These are phyloP conservation scores for Coniochaeta ligniaria DNA, from an alignment of 2,329 filamentous ascomycete genomes.

Conservation along the genomic window DNA sequence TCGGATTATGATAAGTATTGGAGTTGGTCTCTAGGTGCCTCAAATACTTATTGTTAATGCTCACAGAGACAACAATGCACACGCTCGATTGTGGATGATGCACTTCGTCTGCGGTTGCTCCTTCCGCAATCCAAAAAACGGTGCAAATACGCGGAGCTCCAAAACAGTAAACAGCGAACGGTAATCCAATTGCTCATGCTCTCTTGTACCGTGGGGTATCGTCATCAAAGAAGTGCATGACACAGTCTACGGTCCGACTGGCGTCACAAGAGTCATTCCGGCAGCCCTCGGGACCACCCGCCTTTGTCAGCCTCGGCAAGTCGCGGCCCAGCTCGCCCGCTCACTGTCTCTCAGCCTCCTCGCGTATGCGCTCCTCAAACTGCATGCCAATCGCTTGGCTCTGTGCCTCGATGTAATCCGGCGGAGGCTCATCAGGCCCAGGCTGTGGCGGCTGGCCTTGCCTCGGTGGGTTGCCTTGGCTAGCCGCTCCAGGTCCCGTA, in stretches of 20 bases:
- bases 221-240: background rate
- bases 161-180: background rate
- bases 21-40: too few species aligned
- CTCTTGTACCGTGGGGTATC: background rate
- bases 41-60: too few species aligned
- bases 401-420: slow-evolving; percentile 87
- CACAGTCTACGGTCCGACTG: background rate
- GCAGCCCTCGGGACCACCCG: background rate
- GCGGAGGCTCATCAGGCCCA: slow-evolving; percentile 69
- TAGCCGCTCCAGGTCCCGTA: background rate
- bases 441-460: slow-evolving; percentile 21
- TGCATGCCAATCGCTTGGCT: slow-evolving; percentile 53
- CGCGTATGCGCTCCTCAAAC: slow-evolving; percentile 64
- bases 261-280: background rate
- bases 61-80: too few species aligned
- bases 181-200: background rate
- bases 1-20: too few species aligned
- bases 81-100: too few species aligned
- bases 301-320: background rate
- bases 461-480: slow-evolving; percentile 13
- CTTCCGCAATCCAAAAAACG: background rate
- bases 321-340: background rate
- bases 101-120: too few species aligned
- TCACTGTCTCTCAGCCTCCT: slow-evolving; percentile 60
- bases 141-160: background rate